These are phyloP conservation scores for Pseudocohnilembus persalinus DNA, from an alignment of 169 alveolate genomes.

Conservation along the genomic window DNA sequence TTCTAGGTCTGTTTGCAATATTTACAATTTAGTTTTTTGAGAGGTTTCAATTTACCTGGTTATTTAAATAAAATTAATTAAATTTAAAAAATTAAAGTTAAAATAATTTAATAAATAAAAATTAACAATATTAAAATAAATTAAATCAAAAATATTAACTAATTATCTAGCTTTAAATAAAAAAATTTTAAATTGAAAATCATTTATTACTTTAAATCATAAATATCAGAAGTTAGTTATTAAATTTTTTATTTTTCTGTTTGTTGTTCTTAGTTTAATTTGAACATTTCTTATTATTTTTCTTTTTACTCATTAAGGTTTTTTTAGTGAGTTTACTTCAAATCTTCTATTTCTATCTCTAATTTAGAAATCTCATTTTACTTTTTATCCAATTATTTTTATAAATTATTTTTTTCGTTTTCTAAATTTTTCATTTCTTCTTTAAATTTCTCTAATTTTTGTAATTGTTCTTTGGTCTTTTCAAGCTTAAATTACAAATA, in stretches of 20 bases:
- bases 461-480: not conserved
- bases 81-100: too few relatives aligned
- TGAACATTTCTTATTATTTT: not conserved
- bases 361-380: not conserved
- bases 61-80: too few relatives aligned
- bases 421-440: not conserved
- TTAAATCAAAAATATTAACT: too few relatives aligned
- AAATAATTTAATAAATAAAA: too few relatives aligned
- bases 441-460: not conserved
- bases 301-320: not conserved
- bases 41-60: not conserved
- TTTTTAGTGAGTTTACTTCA: not conserved
- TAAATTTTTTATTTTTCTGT: not conserved
- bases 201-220: too few relatives aligned
- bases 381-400: not conserved
- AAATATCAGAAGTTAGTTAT: not conserved
- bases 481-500: not conserved
- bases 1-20: not conserved
- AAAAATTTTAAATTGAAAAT: too few relatives aligned
- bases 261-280: not conserved
- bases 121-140: too few relatives aligned
- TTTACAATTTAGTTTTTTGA: not conserved
- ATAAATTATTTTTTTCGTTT: not conserved
- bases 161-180: too few relatives aligned
- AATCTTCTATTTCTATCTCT: not conserved